Percentiles rank a stretch among this genome's conserved stretches.
phyloP scores from a whole-genome alignment of 805 yeast genomes.

The Hanseniaspora lindneri region DNA sequence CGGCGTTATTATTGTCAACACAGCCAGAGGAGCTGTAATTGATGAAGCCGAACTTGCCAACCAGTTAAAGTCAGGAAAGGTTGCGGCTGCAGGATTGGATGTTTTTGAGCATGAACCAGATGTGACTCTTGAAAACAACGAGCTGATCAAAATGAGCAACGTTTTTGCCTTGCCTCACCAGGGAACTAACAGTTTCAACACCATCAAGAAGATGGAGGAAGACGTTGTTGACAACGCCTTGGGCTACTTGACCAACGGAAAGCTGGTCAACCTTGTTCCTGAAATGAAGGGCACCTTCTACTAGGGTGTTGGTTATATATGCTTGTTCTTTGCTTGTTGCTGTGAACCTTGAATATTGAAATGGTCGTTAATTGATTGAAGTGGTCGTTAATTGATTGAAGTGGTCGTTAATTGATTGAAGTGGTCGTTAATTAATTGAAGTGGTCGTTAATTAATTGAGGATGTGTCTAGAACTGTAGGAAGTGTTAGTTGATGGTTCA shows the following conservation, averaged over 20 bases:
- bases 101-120: slow-evolving; percentile 68
- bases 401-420: no score
- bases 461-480: no score
- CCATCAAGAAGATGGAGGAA: slow-evolving; percentile 69
- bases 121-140: slow-evolving; percentile 38
- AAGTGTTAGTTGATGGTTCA: no score
- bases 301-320: not conserved
- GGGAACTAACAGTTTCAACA: slow-evolving; percentile 73
- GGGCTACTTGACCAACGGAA: slow-evolving; percentile 49
- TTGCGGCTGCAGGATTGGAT: slow-evolving; percentile 59
- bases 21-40: slow-evolving; percentile 79
- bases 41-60: slow-evolving; percentile 50
- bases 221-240: slow-evolving; percentile 59
- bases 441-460: no score
- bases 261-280: slow-evolving; percentile 67
- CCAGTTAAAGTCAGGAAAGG: slow-evolving; percentile 49
- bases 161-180: slow-evolving; percentile 77
- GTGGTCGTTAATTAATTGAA: no score
- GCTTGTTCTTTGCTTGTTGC: not conserved
- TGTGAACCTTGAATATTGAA: no score
- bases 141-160: slow-evolving; percentile 49
- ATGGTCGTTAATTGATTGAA: no score
- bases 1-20: slow-evolving; percentile 64
- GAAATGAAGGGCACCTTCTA: slow-evolving; percentile 40
- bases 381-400: no score